Evolutionary conservation across 495 filamentous ascomycete genomes (phyloP).

Genomic region (Apiosordaria backusii): DNA sequence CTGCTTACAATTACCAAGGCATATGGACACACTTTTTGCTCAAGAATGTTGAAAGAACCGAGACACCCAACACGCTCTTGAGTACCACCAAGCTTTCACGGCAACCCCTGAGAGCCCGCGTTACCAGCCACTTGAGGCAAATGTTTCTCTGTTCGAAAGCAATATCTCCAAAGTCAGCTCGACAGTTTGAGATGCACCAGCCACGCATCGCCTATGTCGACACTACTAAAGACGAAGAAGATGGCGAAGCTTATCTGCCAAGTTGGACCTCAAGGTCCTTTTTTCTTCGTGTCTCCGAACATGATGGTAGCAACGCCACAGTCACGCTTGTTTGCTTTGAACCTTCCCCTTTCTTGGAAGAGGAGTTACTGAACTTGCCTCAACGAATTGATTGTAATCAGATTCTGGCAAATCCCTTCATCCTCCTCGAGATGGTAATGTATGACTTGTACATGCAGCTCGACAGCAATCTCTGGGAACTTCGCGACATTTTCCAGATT

Average conservation of each 20-base stretch:
- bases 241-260: neutral
- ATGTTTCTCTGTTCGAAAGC: neutral
- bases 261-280: neutral
- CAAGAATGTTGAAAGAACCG: neutral
- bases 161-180: neutral
- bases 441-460: slow-evolving; percentile 3
- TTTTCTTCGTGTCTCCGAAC: neutral
- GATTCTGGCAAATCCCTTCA: neutral
- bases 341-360: neutral
- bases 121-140: neutral
- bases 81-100: neutral
- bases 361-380: neutral
- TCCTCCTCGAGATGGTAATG: neutral
- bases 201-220: neutral
- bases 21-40: neutral
- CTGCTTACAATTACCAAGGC: neutral
- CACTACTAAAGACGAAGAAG: neutral
- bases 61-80: neutral
- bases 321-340: neutral
- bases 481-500: neutral
- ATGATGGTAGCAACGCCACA: neutral
- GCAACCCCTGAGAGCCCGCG: neutral
- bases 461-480: slow-evolving; percentile 1
- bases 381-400: neutral
- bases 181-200: neutral